Base-by-base conservation (phyloP, 352 stramenopile genomes). In the Aphanomyces cochlioides region DNA sequence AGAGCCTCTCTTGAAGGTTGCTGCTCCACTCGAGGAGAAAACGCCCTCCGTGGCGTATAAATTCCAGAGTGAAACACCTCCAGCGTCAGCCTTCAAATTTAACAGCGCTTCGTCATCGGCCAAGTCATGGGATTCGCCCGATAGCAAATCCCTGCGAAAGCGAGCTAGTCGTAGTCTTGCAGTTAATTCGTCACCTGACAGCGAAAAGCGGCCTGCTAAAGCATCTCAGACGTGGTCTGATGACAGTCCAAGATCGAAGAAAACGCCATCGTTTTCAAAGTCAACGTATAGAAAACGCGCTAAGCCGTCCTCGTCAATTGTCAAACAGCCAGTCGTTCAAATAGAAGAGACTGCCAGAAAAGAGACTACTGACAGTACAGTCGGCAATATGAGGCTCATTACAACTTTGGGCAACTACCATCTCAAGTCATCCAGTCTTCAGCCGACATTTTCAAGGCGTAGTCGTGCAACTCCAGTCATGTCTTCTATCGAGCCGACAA, bases 71-170 rank as follows among this genome's bases (percentile, higher is more conserved):
- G 34, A 39, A 12, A 61, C 54, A 7, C 54, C 54, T 4, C 54
- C 54, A 28, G 54, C 54, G 34, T 61, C 54, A 37, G 54, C 54
- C 6, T 61, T 61, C 36, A 19, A 61, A 10, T 40, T 61, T 10
- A 61, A 7, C 5, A 37, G 7, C 19, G 12, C 6, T 19, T 21
- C 54, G 8, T 41, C 54, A 10, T 40, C 54, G 37, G 54, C 19
- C 12, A 17, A 41, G 50, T 10, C 50, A 34, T 58, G n/a, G 50
- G 50, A 8, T 8, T 12, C n/a, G n/a, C 50, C 28, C 28, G 28
- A 34, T 13, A 19, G 17, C 8, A 58, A 58, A 36, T 58, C 50
- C 2, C 50, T 58, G 50, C 50, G 50, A 10, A 61, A 61, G 21
- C 54, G 54, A 7, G 3, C 54, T 28, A 61, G 54, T 61, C 54